Base-by-base conservation (phyloP, 225 moss, liverwort and hornwort species). In the Pleurozium schreberi region DNA sequence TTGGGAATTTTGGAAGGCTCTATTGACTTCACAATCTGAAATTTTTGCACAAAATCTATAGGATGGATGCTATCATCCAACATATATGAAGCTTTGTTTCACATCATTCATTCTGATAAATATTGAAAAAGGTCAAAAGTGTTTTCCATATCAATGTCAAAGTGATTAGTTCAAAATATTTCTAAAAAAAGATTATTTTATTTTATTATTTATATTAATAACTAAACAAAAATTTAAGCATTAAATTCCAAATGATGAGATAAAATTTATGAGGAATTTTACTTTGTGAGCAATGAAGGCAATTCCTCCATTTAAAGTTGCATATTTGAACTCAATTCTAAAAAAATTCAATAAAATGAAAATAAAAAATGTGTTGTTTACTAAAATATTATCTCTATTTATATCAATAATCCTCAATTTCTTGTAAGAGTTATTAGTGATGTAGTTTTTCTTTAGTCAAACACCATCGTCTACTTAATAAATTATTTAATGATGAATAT, bases 391-490 rank as follows among this genome's bases (percentile, higher is more conserved):
- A 0, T 21, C 1, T 13, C 50, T 3, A 34, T 21, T 50, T 8
- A 12, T 12, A 34, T 12, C 34, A 75, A 50, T 0, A 34, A 21
- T 75, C 50, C 8, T 34, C 8, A 75, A 34, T 21, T 50, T 34
- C 2, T 75, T 34, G 13, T 75, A 13, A 50, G 34, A 75, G 5
- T 20, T 33, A 49, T 12, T 12, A 49, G 11, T 11, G 7, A 49
- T 49, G 47, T 43, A 74, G 1, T 11, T 18, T 50, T 52, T 75
- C 19, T 75, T 76, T 36, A 11, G 28, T 52, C 8, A 76, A 34
- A 14, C 0, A 36, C 8, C 52, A 76, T 2, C 0, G 0, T 14
- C 8, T 13, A 34, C 0, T 5, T 3, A 22, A 52, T 50, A 34
- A 13, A 22, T 5, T 34, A 5, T 34, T 5, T 8, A 21, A 34